Conservation (phyloP, 202 grass and related monocot species). For the Dendrocalamus latiflorus region DNA sequence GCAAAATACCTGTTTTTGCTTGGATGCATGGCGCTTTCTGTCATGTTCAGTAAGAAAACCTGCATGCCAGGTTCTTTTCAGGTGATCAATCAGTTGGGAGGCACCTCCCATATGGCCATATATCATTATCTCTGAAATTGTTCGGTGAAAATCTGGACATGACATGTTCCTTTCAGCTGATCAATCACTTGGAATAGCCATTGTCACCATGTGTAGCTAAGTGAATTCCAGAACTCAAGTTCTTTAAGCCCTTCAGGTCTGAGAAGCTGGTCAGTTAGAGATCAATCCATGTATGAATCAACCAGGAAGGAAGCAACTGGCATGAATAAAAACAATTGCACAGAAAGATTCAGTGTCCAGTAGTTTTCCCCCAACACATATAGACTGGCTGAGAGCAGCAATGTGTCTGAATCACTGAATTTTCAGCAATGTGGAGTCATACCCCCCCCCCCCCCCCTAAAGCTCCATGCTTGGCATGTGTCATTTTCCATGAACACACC, state of each 20-base stretch:
- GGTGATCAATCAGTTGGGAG: background rate
- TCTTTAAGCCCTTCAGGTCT: background rate
- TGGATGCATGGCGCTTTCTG: background rate
- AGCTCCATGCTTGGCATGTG: background rate
- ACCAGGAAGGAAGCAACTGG: background rate
- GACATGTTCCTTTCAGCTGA: background rate
- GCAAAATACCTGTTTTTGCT: background rate
- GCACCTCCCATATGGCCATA: background rate
- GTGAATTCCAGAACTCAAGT: background rate
- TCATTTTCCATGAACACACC: conserved; percentile 6
- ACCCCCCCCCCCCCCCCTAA: too few relatives aligned
- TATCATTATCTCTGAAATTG: background rate
- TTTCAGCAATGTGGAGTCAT: background rate
- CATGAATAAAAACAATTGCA: background rate
- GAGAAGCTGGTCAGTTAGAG: background rate
- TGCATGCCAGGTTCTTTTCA: background rate
- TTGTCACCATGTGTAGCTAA: background rate
- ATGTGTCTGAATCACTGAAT: background rate
- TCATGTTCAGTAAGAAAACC: background rate
- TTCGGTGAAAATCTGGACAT: background rate
- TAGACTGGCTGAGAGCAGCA: background rate
- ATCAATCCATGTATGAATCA: background rate
- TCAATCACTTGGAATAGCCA: background rate
- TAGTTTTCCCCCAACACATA: background rate
- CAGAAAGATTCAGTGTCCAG: background rate